Evolutionary conservation across 805 yeast genomes (phyloP), one percentile per base, ranked within the genome.

Genomic region (Aciculoconidium aculeatum): DNA sequence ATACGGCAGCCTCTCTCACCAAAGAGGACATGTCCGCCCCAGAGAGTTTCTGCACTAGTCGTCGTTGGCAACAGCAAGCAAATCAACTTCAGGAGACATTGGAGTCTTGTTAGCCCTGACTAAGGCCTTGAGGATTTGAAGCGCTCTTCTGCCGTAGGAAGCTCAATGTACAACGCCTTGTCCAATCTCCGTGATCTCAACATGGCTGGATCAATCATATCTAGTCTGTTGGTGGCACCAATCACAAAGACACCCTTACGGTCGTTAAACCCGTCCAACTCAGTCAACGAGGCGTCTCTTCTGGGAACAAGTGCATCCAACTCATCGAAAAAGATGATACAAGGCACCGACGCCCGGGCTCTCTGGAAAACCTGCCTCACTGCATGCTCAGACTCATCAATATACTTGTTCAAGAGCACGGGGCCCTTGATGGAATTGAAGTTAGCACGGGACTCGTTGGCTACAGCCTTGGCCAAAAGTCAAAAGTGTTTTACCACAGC

Each of bases 201-300:
- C 97, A 90, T 92, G 0, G 98, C 98, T 3, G 95, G 87, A 56
- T 90, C 98, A 41, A 90, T 92, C 85, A 90, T 90, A 53, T 90
- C 98, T 0, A 97, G 97, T 52, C 98, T 72, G 47, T 90, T 90
- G 0, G 98, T 90, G 2, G 98, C 98, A 17, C 96, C 97, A 42
- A 90, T 75, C 4, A 90, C 97, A 54, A 82, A 92, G 2, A 90
- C 85, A 2, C 97, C 97, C 36, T 80, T 75, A 44, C 97, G 68
- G 42, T 90, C 96, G 44, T 86, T 88, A 32, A 90, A 67, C 1
- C 98, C 98, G 58, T 92, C 98, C 21, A 92, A 67, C 51, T 92
- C 98, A 0, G 98, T 92, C 38, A 86, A 67, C 1, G 94, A 70
- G 2, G 88, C 70, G 48, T 87, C 97, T 62, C 98, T 77, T 51